Evolutionary conservation across 805 yeast species (phyloP), one percentile per base, ranked within the genome.

Genomic region (Ogataea thermomethanolica): DNA sequence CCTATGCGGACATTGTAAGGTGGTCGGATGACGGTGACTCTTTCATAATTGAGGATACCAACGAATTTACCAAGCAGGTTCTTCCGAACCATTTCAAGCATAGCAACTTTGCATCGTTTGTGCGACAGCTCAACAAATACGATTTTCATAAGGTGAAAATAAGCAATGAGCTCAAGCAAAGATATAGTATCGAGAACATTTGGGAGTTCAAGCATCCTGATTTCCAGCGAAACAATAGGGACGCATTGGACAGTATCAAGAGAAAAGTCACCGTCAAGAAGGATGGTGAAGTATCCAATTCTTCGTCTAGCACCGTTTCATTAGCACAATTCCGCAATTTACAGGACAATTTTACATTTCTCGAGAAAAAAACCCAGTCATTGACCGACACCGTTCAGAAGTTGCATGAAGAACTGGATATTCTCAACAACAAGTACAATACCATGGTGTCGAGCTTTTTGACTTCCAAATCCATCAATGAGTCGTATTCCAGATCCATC

Each of bases 181-280:
- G 89, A 28, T 88, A 81, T 41, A 78, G 82, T 61, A 80, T 90
- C 14, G 59, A 56, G 33, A 54, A 56, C 29, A 43, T 60, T 26
- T 91, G 98, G 97, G 97, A 91, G 61, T 91, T 93, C 67, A 79
- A 81, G 57, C 98, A 93, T 61, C 95, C 96, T 0, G 87, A 80
- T 49, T 93, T 93, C 62, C 76, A 76, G 49, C 76, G 77, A 25
- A 81, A 85, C 61, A 87, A 87, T 56, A 72, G 77, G 39, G 83
- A 79, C n/a, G 79, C 87, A 8, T 70, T 95, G 27, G 95, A 90
- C 36, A 84, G 85, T 49, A 93, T 93, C 57, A 87, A 86, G 55
- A 67, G 97, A 33, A 90, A 90, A 59, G 82, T 82, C 0, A 84
- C 93, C 4, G 65, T 69, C 11, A 59, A 57, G 23, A 58, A 51